These are phyloP conservation scores for Amanita subjunquillea DNA, from an alignment of 768 basidiomycete species.

Conservation along the genomic window DNA sequence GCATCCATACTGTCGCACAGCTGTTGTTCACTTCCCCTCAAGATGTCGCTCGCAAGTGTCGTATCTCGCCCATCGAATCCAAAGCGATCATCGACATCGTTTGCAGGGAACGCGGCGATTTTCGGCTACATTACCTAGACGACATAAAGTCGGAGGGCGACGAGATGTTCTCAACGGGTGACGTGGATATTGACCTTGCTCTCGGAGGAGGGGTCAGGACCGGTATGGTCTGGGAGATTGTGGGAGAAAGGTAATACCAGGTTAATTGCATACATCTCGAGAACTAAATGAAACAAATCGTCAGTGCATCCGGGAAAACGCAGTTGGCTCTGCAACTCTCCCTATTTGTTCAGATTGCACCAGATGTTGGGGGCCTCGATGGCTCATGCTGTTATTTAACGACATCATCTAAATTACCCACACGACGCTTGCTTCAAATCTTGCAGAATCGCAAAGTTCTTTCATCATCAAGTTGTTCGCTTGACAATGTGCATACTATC, in stretches of 20 bases:
- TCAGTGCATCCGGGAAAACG: conserved; percentile 90
- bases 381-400: conserved; percentile 75
- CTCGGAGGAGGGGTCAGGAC: conserved; percentile 75
- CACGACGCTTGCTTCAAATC: conserved; percentile 60
- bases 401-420: conserved; percentile 60
- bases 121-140: conserved; percentile 29
- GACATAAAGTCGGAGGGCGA: conserved; percentile 24
- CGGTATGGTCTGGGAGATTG: conserved; percentile 80
- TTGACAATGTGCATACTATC: conserved; percentile 55
- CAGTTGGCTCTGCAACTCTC: conserved; percentile 84
- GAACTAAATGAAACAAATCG: neutral
- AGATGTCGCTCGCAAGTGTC: conserved; percentile 50
- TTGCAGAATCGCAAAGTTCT: conserved; percentile 38
- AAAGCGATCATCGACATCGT: conserved; percentile 39
- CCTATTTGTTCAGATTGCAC: conserved; percentile 65
- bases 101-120: conserved; percentile 28
- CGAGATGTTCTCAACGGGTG: conserved; percentile 64
- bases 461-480: conserved; percentile 21
- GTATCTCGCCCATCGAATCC: conserved; percentile 36
- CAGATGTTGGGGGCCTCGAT: conserved; percentile 39
- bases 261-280: neutral
- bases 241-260: conserved; percentile 74
- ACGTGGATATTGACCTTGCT: conserved; percentile 50
- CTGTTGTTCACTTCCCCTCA: conserved; percentile 36
- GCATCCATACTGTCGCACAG: conserved; percentile 35